A percentile compares a stretch with the other conserved stretches of the same genome.
phyloP scores from a whole-genome alignment of 352 stramenopile species.

The Phytophthora tentaculata region DNA sequence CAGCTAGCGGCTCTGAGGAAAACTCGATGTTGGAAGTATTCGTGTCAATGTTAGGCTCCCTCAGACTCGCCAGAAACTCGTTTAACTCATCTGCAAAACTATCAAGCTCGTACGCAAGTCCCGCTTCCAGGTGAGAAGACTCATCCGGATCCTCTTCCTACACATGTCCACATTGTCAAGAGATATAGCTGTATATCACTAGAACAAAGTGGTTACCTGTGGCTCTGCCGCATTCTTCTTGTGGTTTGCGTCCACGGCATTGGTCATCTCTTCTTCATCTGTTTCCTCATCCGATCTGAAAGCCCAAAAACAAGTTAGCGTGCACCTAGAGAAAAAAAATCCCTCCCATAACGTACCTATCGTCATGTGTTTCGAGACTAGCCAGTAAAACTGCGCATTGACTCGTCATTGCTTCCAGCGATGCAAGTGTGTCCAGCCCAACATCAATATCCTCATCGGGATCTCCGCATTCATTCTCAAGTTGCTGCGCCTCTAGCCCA shows the following conservation, averaged over 20 bases:
- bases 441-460: background rate
- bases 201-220: constrained; percentile 9
- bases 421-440: constrained; percentile 17
- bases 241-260: background rate
- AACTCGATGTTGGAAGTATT: background rate
- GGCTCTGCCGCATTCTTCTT: constrained; percentile 1
- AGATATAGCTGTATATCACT: background rate
- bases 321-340: background rate
- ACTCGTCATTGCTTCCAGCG: constrained; percentile 26
- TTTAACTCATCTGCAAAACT: constrained; percentile 36
- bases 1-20: background rate
- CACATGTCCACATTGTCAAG: background rate
- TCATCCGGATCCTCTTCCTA: constrained; percentile 9
- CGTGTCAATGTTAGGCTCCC: background rate
- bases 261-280: background rate
- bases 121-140: background rate
- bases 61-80: constrained; percentile 26
- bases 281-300: background rate
- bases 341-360: background rate
- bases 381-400: constrained; percentile 32
- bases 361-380: constrained; percentile 23
- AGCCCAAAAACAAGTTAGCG: background rate
- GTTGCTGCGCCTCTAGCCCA: constrained; percentile 26
- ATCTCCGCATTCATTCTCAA: constrained; percentile 9
- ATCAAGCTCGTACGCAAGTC: constrained; percentile 35